Evolutionary conservation across 2,329 filamentous ascomycete species (phyloP).

Genomic region (Xylaria sp.): DNA sequence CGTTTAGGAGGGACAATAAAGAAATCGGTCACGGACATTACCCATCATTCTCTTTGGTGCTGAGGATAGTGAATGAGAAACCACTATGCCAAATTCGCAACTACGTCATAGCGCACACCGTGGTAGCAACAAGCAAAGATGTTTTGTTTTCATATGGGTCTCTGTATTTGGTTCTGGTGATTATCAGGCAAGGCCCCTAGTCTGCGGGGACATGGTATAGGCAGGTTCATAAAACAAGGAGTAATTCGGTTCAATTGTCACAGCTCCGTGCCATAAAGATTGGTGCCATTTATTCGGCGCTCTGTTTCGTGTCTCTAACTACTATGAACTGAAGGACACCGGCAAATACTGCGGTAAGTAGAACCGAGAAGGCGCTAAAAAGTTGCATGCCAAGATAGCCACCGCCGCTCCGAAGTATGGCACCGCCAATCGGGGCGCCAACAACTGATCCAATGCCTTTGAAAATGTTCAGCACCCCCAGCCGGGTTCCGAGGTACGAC

Average conservation of each 20-base stretch:
- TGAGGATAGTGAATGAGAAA: background rate
- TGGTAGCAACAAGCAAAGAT: background rate
- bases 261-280: background rate
- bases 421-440: conserved; percentile 48
- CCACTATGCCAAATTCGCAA: background rate
- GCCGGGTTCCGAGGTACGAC: conserved; percentile 47
- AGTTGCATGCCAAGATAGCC: conserved; percentile 41
- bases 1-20: conserved; percentile 1
- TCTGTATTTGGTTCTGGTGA: no score
- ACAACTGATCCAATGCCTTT: conserved; percentile 46
- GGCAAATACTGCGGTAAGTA: conserved; percentile 28
- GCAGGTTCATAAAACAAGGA: background rate
- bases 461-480: conserved; percentile 50
- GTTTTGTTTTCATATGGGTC: no score
- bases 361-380: conserved; percentile 37
- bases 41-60: background rate
- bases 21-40: background rate
- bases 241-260: background rate
- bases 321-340: conserved; percentile 23
- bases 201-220: no score
- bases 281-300: background rate
- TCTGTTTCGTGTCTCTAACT: background rate
- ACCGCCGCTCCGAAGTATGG: conserved; percentile 39
- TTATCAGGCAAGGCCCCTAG: no score
- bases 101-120: background rate